These are phyloP conservation scores for Panaeolus papilionaceus DNA, from an alignment of 768 basidiomycete genomes.

Conservation along the genomic window DNA sequence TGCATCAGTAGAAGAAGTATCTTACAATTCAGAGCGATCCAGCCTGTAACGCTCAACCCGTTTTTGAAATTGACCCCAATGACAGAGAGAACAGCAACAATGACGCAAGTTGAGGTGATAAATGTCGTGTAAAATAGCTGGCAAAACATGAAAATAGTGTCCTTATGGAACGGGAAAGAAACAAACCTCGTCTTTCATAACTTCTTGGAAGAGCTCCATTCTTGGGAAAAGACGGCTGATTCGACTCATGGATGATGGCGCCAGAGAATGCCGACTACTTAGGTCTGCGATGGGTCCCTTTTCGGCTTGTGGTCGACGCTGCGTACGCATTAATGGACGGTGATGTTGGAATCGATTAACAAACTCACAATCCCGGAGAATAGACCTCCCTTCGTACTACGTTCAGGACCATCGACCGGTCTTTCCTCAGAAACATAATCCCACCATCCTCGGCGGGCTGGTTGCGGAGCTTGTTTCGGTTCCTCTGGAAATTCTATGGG, in stretches of 20 bases:
- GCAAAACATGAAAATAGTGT: slow-evolving; percentile 14
- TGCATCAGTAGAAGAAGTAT: slow-evolving; percentile 6
- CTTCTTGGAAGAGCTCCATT: slow-evolving; percentile 59
- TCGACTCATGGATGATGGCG: slow-evolving; percentile 40
- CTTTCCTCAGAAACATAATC: slow-evolving; percentile 50
- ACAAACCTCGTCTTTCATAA: slow-evolving; percentile 69
- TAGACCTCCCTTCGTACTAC: background rate
- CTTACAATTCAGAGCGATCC: slow-evolving; percentile 64
- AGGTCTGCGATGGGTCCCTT: background rate
- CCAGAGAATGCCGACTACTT: slow-evolving; percentile 26
- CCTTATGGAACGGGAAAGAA: background rate
- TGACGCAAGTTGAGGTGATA: slow-evolving; percentile 53
- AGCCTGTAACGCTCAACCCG: slow-evolving; percentile 51
- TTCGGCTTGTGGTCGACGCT: background rate
- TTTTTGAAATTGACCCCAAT: slow-evolving; percentile 56
- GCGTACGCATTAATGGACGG: background rate
- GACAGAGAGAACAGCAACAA: slow-evolving; percentile 54
- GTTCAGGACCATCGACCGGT: slow-evolving; percentile 14
- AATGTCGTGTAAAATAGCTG: slow-evolving; percentile 63
- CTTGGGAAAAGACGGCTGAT: slow-evolving; percentile 56
- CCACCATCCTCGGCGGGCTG: slow-evolving; percentile 56
- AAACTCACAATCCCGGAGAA: background rate
- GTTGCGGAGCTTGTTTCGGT: slow-evolving; percentile 28
- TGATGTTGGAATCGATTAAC: background rate
- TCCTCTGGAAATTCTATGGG: slow-evolving; percentile 37